phyloP scores from a whole-genome alignment of 2,329 filamentous ascomycete genomes.

The Trichoderma cornu-damae region DNA sequence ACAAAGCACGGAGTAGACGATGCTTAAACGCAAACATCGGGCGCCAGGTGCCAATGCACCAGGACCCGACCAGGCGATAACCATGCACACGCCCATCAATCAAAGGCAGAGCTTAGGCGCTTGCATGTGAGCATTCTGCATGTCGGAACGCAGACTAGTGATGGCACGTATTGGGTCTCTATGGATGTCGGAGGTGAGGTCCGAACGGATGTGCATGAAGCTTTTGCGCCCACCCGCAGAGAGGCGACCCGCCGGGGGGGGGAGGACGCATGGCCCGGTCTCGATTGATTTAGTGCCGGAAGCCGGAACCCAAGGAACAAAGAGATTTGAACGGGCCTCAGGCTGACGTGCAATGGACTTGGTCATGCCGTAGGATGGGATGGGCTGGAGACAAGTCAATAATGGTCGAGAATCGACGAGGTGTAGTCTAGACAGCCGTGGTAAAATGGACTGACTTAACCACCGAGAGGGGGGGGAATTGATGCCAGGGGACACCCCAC shows the following conservation, averaged over 20 bases:
- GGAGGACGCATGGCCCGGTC: neutral
- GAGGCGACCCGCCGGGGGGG: neutral
- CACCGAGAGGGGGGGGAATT: neutral
- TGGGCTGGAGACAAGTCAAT: neutral
- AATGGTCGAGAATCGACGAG: neutral
- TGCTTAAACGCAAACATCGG: slow-evolving; percentile 2
- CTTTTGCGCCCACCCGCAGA: neutral
- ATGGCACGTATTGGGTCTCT: no score
- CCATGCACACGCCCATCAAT: neutral
- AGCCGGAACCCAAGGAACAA: neutral
- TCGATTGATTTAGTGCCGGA: neutral
- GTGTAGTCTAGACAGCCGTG: slow-evolving; percentile 5
- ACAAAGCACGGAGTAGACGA: neutral
- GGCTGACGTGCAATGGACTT: neutral
- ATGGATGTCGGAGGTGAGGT: neutral
- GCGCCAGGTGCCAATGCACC: slow-evolving; percentile 12
- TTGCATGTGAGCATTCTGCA: neutral
- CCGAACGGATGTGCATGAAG: slow-evolving; percentile 6
- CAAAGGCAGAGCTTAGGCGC: neutral
- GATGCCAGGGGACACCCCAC: slow-evolving; percentile 1
- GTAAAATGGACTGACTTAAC: slow-evolving; percentile 10
- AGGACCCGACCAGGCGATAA: slow-evolving; percentile 2
- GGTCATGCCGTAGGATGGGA: neutral
- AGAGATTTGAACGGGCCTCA: neutral
- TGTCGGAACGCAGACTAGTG: neutral